phyloP scores from a whole-genome alignment of 1,284 basidiomycete genomes.

The Moesziomyces aphidis region DNA sequence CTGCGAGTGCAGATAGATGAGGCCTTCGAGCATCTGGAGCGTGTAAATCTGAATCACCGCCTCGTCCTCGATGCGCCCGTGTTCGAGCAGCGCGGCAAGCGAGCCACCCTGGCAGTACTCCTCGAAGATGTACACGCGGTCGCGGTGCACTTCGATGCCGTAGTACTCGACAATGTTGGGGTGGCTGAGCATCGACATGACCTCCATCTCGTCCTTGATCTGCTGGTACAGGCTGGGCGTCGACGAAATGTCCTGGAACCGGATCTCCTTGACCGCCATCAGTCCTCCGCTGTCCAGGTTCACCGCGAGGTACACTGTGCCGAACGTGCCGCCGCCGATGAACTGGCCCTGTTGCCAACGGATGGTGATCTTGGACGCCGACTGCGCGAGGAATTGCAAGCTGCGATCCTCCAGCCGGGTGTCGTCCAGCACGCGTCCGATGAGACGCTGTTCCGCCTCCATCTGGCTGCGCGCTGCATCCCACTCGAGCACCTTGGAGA shows the following conservation, averaged over 20 bases:
- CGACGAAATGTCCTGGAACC: constrained; percentile 87
- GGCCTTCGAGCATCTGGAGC: constrained; percentile 94
- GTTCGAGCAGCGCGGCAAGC: constrained; percentile 87
- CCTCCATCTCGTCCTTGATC: constrained; percentile 95
- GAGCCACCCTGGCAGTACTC: constrained; percentile 98
- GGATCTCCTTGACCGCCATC: constrained; percentile 99
- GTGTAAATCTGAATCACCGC: constrained; percentile 95
- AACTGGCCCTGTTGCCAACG: constrained; percentile 99
- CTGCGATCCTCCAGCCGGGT: constrained; percentile 65
- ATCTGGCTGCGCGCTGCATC: constrained; percentile 57
- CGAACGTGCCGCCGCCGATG: constrained; percentile 95
- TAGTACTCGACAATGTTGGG: constrained; percentile 99
- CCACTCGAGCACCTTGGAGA: constrained; percentile 56
- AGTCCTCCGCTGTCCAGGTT: constrained; percentile 95
- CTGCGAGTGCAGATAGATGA: constrained; percentile 91
- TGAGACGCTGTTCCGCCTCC: constrained; percentile 59
- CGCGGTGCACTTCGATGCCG: constrained; percentile 98
- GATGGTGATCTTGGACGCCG: constrained; percentile 86
- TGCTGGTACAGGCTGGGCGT: constrained; percentile 78
- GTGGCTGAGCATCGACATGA: constrained; percentile 99
- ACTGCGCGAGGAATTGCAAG: constrained; percentile 68
- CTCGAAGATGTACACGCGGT: constrained; percentile 99
- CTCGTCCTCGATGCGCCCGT: constrained; percentile 96
- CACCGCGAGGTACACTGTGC: constrained; percentile 90
- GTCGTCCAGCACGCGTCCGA: constrained; percentile 66